Evolutionary conservation across 441 rosid species (phyloP), one percentile per base, ranked within the genome.

Genomic region (Populus hybrid): DNA sequence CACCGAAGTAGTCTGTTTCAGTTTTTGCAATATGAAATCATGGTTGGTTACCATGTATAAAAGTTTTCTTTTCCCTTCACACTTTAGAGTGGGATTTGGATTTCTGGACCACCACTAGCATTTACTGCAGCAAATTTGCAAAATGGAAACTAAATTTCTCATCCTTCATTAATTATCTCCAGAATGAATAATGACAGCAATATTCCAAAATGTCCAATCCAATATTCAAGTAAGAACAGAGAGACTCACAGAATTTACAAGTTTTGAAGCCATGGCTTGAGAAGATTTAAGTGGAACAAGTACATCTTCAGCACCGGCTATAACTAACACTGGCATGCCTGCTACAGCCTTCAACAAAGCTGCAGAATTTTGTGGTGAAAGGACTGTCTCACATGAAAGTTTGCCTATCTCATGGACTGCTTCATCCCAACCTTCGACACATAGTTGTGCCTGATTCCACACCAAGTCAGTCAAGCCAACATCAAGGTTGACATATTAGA

Each of bases 381-480:
- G 92, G 78, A 94, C 84, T 10, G 91, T 91, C 86, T 95, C 98
- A 18, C 89, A 79, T 24, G 99, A 95, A 79, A 94, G 86, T 87
- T 89, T 89, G 61, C 99, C 94, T 66, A 95, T 89, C 87, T 95
- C 99, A 68, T 92, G 97, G 71, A 94, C 91, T 67, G 98, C 98
- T 84, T 95, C 97, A 73, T 95, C 98, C 99, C 99, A 95, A 76
- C 99, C 97, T 86, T 92, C 97, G 14, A 90, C 88, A 65, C 89
- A 89, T 63, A 95, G 84, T 1, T 98, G 99, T 7, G 92, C 95
- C 98, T 95, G 84, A 76, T 73, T 79, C 75, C 70, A 71, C 32
- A 76, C 61, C 26, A 42, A 21, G 18, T 40, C 38, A 74, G 38
- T 12, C 61, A 67, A 26, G 10, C 70, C 70, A 63, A 61, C 19